Conservation (phyloP, 495 filamentous ascomycete species). For the Aspergillus baeticus region DNA sequence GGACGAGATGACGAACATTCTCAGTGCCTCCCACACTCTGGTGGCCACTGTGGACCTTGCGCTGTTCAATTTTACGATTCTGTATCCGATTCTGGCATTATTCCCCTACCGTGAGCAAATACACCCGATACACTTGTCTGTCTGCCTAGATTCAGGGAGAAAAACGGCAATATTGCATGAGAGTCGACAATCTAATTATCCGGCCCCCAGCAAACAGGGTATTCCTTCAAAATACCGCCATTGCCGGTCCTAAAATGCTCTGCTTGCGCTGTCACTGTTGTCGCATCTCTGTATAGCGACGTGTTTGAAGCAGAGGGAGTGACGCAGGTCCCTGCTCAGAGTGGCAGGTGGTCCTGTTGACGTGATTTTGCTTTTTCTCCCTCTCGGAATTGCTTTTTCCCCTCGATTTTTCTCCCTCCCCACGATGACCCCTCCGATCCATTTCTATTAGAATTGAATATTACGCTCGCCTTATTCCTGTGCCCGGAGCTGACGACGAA, state of each 20-base stretch:
- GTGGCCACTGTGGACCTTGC: no score
- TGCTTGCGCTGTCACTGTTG: no score
- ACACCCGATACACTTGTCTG: not conserved
- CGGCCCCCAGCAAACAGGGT: not conserved
- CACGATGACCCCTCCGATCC: not conserved
- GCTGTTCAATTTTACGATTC: not conserved
- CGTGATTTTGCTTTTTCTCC: not conserved
- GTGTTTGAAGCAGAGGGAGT: not conserved
- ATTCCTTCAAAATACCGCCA: not conserved
- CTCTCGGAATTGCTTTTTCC: not conserved
- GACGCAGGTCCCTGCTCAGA: not conserved
- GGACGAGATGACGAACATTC: no score
- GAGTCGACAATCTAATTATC: not conserved
- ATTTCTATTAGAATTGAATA: not conserved
- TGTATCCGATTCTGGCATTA: no score
- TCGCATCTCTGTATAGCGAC: not conserved
- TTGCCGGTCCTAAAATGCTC: not conserved
- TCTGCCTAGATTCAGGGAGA: not conserved
- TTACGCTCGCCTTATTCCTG: not conserved
- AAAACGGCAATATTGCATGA: conserved; percentile 17
- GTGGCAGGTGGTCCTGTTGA: not conserved
- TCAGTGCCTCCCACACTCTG: no score
- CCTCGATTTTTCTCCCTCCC: not conserved
- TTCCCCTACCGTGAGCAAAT: no score
- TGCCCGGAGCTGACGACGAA: not conserved